Conservation (phyloP, 306 rosid genomes). For the Pterocarpus santalinus region DNA sequence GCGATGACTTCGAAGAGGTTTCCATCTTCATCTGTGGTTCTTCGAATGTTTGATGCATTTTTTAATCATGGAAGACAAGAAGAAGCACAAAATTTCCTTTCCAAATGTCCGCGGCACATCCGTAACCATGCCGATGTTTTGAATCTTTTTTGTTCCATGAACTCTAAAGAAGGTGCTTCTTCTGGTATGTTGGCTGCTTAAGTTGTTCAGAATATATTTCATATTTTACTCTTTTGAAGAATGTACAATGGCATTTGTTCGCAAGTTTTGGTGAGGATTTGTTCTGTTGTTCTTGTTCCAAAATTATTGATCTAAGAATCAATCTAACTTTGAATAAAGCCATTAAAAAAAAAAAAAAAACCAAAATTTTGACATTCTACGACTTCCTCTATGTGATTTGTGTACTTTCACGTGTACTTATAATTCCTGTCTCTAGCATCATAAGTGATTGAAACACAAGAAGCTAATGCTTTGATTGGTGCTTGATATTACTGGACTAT, state of each 20-base stretch:
- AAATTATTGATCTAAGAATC: slow-evolving; percentile 44
- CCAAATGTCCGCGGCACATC: slow-evolving; percentile 77
- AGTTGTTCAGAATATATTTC: slow-evolving; percentile 43
- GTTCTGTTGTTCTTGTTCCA: slow-evolving; percentile 46
- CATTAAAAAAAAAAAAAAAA: slow-evolving; percentile 19
- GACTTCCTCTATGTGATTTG: slow-evolving; percentile 23
- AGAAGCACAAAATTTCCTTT: slow-evolving; percentile 80
- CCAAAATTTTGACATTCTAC: slow-evolving; percentile 24
- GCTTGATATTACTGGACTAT: not conserved
- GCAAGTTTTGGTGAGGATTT: slow-evolving; percentile 50
- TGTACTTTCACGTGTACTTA: slow-evolving; percentile 13
- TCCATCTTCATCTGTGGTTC: slow-evolving; percentile 67
- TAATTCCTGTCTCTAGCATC: not conserved
- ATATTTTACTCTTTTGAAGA: slow-evolving; percentile 45
- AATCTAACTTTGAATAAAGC: slow-evolving; percentile 49
- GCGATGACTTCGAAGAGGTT: slow-evolving; percentile 74
- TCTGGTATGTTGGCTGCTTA: slow-evolving; percentile 60
- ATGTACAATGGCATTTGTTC: slow-evolving; percentile 49
- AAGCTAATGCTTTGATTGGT: slow-evolving; percentile 1
- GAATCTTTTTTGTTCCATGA: slow-evolving; percentile 65
- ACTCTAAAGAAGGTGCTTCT: slow-evolving; percentile 58
- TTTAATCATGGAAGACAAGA: slow-evolving; percentile 65
- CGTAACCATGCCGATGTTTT: slow-evolving; percentile 81
- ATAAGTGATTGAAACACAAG: too few relatives aligned
- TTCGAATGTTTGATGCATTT: slow-evolving; percentile 68